Evolutionary conservation across 805 yeast species (phyloP).

Genomic region (Priceomyces melissophilus): DNA sequence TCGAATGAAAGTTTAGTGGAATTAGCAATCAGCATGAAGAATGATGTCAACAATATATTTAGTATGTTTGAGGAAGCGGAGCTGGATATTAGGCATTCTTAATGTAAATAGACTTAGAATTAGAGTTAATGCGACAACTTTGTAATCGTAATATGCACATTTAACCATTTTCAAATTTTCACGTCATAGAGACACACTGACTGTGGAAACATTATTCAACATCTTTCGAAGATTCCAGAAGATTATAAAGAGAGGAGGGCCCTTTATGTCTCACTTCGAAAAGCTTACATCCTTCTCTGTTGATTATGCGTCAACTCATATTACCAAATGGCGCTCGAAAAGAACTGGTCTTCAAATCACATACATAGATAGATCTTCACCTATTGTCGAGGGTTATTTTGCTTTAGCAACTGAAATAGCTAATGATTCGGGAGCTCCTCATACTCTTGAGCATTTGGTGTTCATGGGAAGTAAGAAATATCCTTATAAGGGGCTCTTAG

Average conservation of each 20-base stretch:
- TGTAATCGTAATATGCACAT: no score
- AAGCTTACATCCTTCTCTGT: conserved; percentile 50
- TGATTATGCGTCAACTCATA: conserved; percentile 68
- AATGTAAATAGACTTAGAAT: neutral
- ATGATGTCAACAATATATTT: conserved; percentile 56
- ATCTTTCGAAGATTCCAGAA: no score
- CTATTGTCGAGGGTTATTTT: conserved; percentile 88
- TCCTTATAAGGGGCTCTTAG: conserved; percentile 90
- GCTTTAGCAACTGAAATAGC: conserved; percentile 92
- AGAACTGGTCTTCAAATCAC: conserved; percentile 83
- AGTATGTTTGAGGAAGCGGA: conserved; percentile 59
- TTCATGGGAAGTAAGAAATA: conserved; percentile 90
- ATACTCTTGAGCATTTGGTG: conserved; percentile 88
- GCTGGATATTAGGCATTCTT: conserved; percentile 12
- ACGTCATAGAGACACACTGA: no score
- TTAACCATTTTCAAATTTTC: no score
- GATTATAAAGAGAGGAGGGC: neutral
- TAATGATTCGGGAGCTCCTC: conserved; percentile 90
- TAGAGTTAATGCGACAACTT: no score
- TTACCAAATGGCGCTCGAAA: conserved; percentile 73
- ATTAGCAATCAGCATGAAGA: conserved; percentile 68
- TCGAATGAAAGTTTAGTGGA: conserved; percentile 57
- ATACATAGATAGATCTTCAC: conserved; percentile 74
- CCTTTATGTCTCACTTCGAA: conserved; percentile 14
- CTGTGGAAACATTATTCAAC: no score